phyloP scores from a whole-genome alignment of 352 stramenopile species.

The Phytophthora palmivora region DNA sequence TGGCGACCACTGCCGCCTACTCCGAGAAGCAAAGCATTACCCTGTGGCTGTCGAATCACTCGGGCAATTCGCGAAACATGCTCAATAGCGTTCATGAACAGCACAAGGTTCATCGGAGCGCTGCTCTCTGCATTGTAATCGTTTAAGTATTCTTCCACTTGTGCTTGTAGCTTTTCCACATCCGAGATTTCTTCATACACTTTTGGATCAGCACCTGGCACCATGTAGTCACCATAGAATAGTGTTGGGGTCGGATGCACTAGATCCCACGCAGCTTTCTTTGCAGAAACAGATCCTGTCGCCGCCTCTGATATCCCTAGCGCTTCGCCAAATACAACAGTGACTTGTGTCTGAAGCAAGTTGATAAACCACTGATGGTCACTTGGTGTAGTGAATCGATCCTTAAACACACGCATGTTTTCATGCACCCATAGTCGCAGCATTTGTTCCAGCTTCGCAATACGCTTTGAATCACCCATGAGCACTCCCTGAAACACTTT shows the following conservation, averaged over 20 bases:
- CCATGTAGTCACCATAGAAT: slow-evolving; percentile 95
- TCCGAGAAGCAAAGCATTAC: slow-evolving; percentile 93
- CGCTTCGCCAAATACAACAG: slow-evolving; percentile 56
- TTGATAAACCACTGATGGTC: slow-evolving; percentile 88
- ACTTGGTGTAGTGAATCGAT: slow-evolving; percentile 77
- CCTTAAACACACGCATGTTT: slow-evolving; percentile 88
- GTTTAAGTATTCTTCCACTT: slow-evolving; percentile 88
- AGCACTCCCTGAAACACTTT: slow-evolving; percentile 89
- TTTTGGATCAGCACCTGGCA: slow-evolving; percentile 90
- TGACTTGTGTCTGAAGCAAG: slow-evolving; percentile 66
- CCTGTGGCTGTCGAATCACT: slow-evolving; percentile 85
- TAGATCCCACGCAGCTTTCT: slow-evolving; percentile 62
- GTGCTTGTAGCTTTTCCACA: slow-evolving; percentile 78
- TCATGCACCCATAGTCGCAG: slow-evolving; percentile 85
- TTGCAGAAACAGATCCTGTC: slow-evolving; percentile 22
- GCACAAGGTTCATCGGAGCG: slow-evolving; percentile 87
- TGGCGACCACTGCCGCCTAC: slow-evolving; percentile 94
- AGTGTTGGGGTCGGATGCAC: slow-evolving; percentile 65
- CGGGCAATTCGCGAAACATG: slow-evolving; percentile 86
- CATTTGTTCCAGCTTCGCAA: slow-evolving; percentile 74
- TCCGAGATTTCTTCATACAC: slow-evolving; percentile 93
- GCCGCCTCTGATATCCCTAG: slow-evolving; percentile 37
- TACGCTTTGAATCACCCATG: slow-evolving; percentile 84
- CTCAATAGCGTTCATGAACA: slow-evolving; percentile 92
- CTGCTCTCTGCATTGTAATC: slow-evolving; percentile 91